Evolutionary conservation across 2,329 filamentous ascomycete genomes (phyloP).

Genomic region (Calonectria pseudoreteaudii): DNA sequence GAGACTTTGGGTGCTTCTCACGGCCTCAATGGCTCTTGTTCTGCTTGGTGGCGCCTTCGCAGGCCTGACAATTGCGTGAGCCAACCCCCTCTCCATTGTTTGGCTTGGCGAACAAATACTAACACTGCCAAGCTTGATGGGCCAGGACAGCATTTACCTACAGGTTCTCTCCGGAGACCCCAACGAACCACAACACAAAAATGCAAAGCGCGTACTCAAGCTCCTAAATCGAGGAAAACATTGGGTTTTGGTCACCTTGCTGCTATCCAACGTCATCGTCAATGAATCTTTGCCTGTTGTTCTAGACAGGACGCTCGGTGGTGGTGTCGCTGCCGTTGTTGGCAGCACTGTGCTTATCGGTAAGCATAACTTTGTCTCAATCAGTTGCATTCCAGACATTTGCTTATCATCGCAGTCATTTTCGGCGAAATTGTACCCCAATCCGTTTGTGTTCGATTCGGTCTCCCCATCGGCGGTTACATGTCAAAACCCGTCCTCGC

Average conservation of each 20-base stretch:
- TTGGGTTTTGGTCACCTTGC: conserved; percentile 95
- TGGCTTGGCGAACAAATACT: conserved; percentile 31
- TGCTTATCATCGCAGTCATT: conserved; percentile 73
- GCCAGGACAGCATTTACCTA: conserved; percentile 93
- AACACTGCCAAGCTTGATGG: conserved; percentile 62
- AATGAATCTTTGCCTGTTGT: conserved; percentile 98
- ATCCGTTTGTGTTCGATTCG: conserved; percentile 95
- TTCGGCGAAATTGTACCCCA: conserved; percentile 98
- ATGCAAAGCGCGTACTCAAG: conserved; percentile 83
- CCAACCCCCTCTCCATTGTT: conserved; percentile 34
- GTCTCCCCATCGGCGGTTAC: conserved; percentile 92
- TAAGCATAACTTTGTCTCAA: conserved; percentile 56
- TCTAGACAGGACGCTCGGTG: conserved; percentile 91
- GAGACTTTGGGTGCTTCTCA: conserved; percentile 83
- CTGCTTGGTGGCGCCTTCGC: conserved; percentile 93
- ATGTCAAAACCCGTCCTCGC: conserved; percentile 88
- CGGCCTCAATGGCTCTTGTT: conserved; percentile 83
- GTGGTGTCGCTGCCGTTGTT: conserved; percentile 92
- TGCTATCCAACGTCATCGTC: conserved; percentile 96
- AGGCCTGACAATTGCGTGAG: conserved; percentile 88
- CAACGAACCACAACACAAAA: conserved; percentile 85
- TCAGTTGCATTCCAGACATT: conserved; percentile 19
- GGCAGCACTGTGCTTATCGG: conserved; percentile 95
- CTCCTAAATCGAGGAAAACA: conserved; percentile 92
- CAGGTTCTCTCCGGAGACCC: conserved; percentile 92